Conservation (phyloP, 441 rosid genomes). For the Cnidoscolus chayamansa region DNA sequence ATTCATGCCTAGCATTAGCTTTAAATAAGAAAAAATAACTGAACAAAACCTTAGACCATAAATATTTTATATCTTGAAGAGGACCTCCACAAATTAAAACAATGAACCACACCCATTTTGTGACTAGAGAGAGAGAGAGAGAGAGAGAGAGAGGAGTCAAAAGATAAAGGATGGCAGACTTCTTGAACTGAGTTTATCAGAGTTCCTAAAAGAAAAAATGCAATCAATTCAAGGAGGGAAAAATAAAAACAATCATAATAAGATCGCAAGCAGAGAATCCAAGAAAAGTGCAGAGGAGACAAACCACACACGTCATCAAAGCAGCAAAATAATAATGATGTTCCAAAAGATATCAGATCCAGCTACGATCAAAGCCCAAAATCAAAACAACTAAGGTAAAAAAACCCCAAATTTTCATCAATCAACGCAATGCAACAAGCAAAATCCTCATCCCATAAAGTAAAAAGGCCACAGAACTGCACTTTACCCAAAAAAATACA, state of each 20-base stretch:
- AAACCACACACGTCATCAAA: conserved; percentile 12
- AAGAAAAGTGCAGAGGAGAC: conserved; percentile 10
- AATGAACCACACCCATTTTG: conserved; percentile 3
- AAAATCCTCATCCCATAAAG: conserved; percentile 3
- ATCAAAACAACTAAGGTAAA: background rate
- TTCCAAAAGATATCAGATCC: conserved; percentile 23
- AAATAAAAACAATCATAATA: background rate
- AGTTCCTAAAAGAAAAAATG: background rate
- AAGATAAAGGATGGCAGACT: background rate
- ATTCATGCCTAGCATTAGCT: conserved; percentile 10
- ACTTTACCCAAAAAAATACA: background rate
- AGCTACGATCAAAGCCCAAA: background rate
- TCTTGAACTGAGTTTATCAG: background rate
- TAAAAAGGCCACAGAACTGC: background rate
- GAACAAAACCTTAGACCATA: conserved; percentile 17
- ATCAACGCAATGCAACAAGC: conserved; percentile 6
- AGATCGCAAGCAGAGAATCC: conserved; percentile 13
- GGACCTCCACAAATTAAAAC: conserved; percentile 21
- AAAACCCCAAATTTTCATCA: background rate
- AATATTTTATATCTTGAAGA: conserved; percentile 17
- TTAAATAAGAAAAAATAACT: conserved; percentile 10
- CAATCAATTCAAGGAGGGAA: background rate
- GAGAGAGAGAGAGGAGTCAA: background rate
- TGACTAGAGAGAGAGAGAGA: background rate
- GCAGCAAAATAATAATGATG: background rate